These are phyloP conservation scores for Magnolia kwangsiensis DNA, from an alignment of 164 flowering plant genomes.

Conservation along the genomic window DNA sequence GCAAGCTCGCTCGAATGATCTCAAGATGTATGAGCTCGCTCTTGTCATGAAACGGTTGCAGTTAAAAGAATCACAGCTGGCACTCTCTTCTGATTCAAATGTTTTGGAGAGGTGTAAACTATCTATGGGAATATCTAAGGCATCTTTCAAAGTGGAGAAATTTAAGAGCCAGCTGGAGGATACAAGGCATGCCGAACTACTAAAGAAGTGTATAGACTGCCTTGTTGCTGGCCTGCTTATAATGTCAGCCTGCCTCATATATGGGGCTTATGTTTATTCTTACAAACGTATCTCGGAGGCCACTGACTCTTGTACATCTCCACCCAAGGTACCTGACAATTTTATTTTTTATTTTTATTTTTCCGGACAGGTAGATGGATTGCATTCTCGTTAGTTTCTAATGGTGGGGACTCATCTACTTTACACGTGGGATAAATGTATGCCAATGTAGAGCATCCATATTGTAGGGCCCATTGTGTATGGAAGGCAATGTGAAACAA, in stretches of 20 bases:
- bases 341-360: too few relatives aligned
- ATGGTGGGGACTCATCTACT: neutral
- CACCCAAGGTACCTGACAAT: slow-evolving; percentile 22
- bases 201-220: slow-evolving; percentile 64
- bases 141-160: slow-evolving; percentile 73
- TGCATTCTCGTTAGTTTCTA: neutral
- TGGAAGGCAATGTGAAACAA: too few relatives aligned
- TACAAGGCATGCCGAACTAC: slow-evolving; percentile 58
- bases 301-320: slow-evolving; percentile 46
- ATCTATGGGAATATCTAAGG: slow-evolving; percentile 72
- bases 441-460: neutral
- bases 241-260: slow-evolving; percentile 57
- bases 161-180: slow-evolving; percentile 73
- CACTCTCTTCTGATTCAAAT: slow-evolving; percentile 53
- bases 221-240: slow-evolving; percentile 76
- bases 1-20: slow-evolving; percentile 81
- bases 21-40: slow-evolving; percentile 65
- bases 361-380: neutral
- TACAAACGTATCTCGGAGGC: slow-evolving; percentile 59
- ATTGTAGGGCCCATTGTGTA: too few relatives aligned
- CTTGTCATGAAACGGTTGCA: slow-evolving; percentile 57
- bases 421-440: neutral
- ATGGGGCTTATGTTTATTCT: slow-evolving; percentile 72
- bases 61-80: slow-evolving; percentile 59
- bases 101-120: slow-evolving; percentile 62